Base-by-base conservation (phyloP, 1,139 yeast species). In the Hemisphaericaspora subhashii region DNA sequence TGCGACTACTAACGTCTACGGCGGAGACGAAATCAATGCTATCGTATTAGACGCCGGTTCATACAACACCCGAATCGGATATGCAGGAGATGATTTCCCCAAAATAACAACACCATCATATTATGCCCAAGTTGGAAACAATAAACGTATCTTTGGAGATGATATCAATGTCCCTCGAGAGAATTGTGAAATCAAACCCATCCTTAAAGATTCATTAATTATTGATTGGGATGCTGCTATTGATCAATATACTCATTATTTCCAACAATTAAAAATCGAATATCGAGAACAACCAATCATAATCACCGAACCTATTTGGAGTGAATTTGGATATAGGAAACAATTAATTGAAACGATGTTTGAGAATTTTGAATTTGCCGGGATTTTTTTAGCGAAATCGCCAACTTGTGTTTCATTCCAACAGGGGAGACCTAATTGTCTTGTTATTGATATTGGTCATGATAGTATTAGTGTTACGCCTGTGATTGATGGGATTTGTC, bases 361-460 rank as follows among this genome's bases (percentile, higher is more conserved):
- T 48, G 98, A 90, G 56, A 67, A 72, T 18, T 76, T 85, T 56
- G 74, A 81, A 24, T 86, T 84, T 50, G 94, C 96, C 18, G 98
- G 96, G 0, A 80, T 89, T 43, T 94, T 86, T 59, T 64, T 88
- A 29, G 92, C 90, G 22, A 86, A 90, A 45, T 74, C 83, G 3
- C 95, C 98, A 13, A 87, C 95, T 0, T 87, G 96, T 64, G 82
- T 88, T 1, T 83, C 96, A 5, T 92, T 92, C 64, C 95, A 96
- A 16, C 86, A 87, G 51, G 98, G 98, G 3, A 78, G 96, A 58
- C 92, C 96, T 31, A 88, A 86, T 50, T 95, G 97, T 55, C 68
- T 92, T 38, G 94, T 94, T 24, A 95, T 94, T 30, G 98, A 94
- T 60, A 66, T 90, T 31, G 98, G 99, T 2, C 95, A 89, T 54